Percentiles rank a stretch among this genome's conserved stretches.
These are phyloP conservation scores for Torulaspora pretoriensis DNA, from an alignment of 1,139 yeast species.

Conservation along the genomic window DNA sequence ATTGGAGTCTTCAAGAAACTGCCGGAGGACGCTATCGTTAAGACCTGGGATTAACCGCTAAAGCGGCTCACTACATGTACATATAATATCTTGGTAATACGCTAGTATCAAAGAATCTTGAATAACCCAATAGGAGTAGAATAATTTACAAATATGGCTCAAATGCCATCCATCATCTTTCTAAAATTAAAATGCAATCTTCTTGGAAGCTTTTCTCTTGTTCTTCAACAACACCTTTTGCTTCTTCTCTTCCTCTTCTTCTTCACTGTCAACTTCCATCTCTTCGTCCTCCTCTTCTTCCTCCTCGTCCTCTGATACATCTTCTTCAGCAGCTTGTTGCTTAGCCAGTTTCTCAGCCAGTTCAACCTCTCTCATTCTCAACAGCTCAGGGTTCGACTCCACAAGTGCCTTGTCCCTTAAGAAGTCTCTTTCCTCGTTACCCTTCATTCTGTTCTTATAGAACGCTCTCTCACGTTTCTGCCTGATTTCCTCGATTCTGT, in stretches of 20 bases:
- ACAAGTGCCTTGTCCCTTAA: constrained; percentile 86
- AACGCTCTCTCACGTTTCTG: constrained; percentile 95
- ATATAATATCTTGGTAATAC: background rate
- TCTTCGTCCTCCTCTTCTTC: constrained; percentile 43
- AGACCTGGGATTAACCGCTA: constrained; percentile 9
- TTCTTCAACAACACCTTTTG: constrained; percentile 77
- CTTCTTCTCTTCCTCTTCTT: constrained; percentile 48
- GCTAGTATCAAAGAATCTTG: background rate
- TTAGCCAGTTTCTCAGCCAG: constrained; percentile 75
- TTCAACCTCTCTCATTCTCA: constrained; percentile 91
- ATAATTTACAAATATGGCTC: constrained; percentile 6
- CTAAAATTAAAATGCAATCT: constrained; percentile 32
- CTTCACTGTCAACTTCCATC: constrained; percentile 42
- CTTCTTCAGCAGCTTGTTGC: constrained; percentile 48
- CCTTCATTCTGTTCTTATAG: constrained; percentile 99
- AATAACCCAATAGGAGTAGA: constrained; percentile 3
- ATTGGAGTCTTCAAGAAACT: constrained; percentile 32
- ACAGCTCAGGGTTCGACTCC: constrained; percentile 79
- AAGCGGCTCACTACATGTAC: constrained; percentile 7
- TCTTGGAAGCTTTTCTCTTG: constrained; percentile 47
- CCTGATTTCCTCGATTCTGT: constrained; percentile 93
- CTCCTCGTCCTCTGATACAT: constrained; percentile 42
- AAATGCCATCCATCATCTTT: constrained; percentile 3
- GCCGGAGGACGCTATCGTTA: constrained; percentile 15
- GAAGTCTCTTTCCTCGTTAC: constrained; percentile 83